Evolutionary conservation across 305 asterid species (phyloP).

Genomic region (Fraxinus latifolia): DNA sequence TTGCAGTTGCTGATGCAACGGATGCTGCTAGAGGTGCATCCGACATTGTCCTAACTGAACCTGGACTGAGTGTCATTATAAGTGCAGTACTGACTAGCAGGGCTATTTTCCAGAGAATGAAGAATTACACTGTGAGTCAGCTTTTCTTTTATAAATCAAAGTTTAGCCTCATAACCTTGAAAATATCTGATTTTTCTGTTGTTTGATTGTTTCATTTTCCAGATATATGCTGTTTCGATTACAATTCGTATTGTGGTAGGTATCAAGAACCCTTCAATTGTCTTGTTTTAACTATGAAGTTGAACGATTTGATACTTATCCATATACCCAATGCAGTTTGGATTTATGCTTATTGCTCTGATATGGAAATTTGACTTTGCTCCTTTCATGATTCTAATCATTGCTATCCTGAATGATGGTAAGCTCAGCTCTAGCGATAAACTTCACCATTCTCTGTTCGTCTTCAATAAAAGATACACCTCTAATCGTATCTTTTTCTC

Average conservation of each 20-base stretch:
- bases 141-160: neutral
- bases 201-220: constrained; percentile 18
- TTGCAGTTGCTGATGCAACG: constrained; percentile 87
- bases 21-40: constrained; percentile 88
- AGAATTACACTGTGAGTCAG: constrained; percentile 57
- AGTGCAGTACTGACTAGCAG: constrained; percentile 84
- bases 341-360: constrained; percentile 74
- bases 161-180: neutral
- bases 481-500: neutral
- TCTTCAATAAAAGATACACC: neutral
- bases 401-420: constrained; percentile 87
- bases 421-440: constrained; percentile 11
- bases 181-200: neutral
- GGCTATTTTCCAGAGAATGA: constrained; percentile 86
- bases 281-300: neutral
- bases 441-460: neutral
- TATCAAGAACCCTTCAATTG: neutral
- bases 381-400: constrained; percentile 84
- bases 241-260: constrained; percentile 68
- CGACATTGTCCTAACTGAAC: constrained; percentile 72
- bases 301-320: neutral
- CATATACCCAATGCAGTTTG: constrained; percentile 48
- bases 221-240: constrained; percentile 64
- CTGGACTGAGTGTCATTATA: constrained; percentile 74
- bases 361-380: constrained; percentile 82